Evolutionary conservation across 768 basidiomycete genomes (phyloP), one percentile per base, ranked within the genome.

Genomic region (Hypholoma sublateritium): DNA sequence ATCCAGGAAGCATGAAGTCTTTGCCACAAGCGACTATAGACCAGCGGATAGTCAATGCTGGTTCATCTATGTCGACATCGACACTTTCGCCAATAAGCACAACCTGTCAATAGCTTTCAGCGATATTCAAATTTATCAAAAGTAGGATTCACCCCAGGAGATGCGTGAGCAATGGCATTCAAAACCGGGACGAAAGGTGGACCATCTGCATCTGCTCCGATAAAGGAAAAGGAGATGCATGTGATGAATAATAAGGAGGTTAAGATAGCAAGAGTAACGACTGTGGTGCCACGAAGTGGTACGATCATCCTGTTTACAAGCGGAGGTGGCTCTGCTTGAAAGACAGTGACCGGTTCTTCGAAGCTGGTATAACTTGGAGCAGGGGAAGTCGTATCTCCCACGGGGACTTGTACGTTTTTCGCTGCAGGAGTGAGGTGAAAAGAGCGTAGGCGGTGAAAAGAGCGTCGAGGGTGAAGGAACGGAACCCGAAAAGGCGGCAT

Each of bases 11-110:
- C 24, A 81, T 69, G 55, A 71, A 75, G 1, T 59, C 73, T 13
- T 69, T 59, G 16, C 84, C 84, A 63, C 84, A 85, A 1, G 76
- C 81, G 17, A 80, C 59, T 34, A 85, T 74, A 32, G 80, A 79
- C 83, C 83, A 85, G 6, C 81, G 79, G 41, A 85, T 74, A 8
- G 78, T 79, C 25, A 85, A 62, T 0, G 82, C 75, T 1, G 83
- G 83, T 60, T 85, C 83, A 56, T 84, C 83, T 9, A 84, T 68
- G 60, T 85, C 84, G 11, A 84, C 75, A 59, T 84, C 83, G 5
- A 84, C 80, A 51, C 76, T 79, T 59, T 84, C 82, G 5, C 83
- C 84, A 2, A 84, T 62, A 37, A 85, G 71, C 2, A 84, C 77
- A 45, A 85, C 70, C 84, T 85, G 56, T 16, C 50, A 37, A 32